phyloP scores from a whole-genome alignment of 75 land plant species.

The Pinus taeda region DNA sequence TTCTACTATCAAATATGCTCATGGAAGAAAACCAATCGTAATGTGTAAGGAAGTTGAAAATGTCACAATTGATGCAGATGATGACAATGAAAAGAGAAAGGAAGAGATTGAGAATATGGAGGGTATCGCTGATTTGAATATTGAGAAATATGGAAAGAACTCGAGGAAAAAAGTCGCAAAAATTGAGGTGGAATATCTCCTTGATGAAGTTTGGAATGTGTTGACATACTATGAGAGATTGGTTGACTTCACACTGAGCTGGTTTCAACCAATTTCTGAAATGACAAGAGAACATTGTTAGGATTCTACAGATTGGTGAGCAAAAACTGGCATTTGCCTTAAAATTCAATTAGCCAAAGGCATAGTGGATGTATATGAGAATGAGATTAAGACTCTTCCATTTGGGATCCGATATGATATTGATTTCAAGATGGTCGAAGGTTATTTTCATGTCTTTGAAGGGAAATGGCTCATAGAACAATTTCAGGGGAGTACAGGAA shows the following conservation, averaged over 20 bases:
- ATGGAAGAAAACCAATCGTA: too few species aligned
- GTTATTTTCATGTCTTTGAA: slow-evolving; percentile 77
- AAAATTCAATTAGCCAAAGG: slow-evolving; percentile 90
- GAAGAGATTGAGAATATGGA: not conserved
- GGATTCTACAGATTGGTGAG: slow-evolving; percentile 76
- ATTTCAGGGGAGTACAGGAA: slow-evolving; percentile 21
- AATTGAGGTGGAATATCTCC: slow-evolving; percentile 45
- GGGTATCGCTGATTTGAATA: slow-evolving; percentile 20
- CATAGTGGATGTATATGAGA: slow-evolving; percentile 69
- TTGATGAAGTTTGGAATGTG: slow-evolving; percentile 72
- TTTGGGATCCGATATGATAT: slow-evolving; percentile 53
- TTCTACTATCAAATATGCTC: too few species aligned
- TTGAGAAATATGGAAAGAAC: slow-evolving; percentile 53
- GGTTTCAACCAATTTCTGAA: slow-evolving; percentile 61
- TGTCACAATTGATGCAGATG: not conserved
- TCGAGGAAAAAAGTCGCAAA: slow-evolving; percentile 42
- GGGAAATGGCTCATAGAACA: slow-evolving; percentile 84
- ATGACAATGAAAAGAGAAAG: not conserved
- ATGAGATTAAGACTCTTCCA: slow-evolving; percentile 44
- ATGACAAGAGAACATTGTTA: slow-evolving; percentile 45
- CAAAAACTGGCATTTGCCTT: slow-evolving; percentile 74
- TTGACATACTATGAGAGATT: slow-evolving; percentile 81
- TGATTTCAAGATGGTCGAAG: slow-evolving; percentile 85
- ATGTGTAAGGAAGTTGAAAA: too few species aligned
- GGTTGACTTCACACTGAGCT: slow-evolving; percentile 80